Evolutionary conservation across 164 flowering plant species (phyloP).

Genomic region (Chimonanthus praecox): DNA sequence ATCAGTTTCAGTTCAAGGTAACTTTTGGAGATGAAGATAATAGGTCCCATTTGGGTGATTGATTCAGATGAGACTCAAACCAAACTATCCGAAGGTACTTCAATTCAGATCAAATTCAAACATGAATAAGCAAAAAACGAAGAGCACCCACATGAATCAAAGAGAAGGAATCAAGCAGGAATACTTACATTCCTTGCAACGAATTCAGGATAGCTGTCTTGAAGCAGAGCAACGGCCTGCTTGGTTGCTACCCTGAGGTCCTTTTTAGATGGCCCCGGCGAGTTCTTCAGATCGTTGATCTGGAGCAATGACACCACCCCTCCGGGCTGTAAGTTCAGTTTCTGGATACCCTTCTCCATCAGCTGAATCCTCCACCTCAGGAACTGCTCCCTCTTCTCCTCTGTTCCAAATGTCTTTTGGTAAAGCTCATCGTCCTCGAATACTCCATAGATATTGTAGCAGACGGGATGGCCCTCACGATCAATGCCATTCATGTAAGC

Average conservation of each 20-base stretch:
- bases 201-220: slow-evolving; percentile 81
- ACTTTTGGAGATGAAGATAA: background rate
- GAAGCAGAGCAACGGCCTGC: slow-evolving; percentile 44
- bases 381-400: slow-evolving; percentile 41
- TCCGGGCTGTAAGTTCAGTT: slow-evolving; percentile 50
- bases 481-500: slow-evolving; percentile 48
- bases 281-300: slow-evolving; percentile 60
- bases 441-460: slow-evolving; percentile 53
- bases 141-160: background rate
- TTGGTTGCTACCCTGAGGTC: slow-evolving; percentile 54
- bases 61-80: background rate
- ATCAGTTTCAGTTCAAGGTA: background rate
- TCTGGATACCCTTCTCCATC: slow-evolving; percentile 53
- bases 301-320: slow-evolving; percentile 59
- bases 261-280: slow-evolving; percentile 56
- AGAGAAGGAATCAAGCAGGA: background rate
- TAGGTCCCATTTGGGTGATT: background rate
- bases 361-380: slow-evolving; percentile 63
- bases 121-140: background rate
- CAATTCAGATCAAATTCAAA: background rate
- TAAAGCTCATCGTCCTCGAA: slow-evolving; percentile 39
- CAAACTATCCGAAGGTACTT: background rate
- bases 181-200: slow-evolving; percentile 63
- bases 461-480: slow-evolving; percentile 49
- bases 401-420: slow-evolving; percentile 42